A percentile compares a stretch with the other conserved stretches of the same genome.
phyloP scores from a whole-genome alignment of 225 moss, liverwort and hornwort species.

The Pseudoscleropodium purum region DNA sequence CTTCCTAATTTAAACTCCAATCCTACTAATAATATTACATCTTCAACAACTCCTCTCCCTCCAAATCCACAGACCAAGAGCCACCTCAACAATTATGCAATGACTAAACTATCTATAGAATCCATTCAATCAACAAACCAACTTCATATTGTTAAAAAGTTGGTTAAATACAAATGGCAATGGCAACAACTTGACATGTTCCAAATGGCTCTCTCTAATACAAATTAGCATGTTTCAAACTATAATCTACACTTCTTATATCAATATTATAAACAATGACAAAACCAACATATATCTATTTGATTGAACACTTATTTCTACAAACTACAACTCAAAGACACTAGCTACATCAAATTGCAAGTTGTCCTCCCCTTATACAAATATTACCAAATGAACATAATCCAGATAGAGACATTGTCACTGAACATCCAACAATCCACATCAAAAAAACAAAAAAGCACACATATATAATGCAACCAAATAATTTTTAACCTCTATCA shows the following conservation, averaged over 20 bases:
- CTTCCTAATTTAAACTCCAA: too few relatives aligned
- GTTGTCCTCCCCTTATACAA: too few relatives aligned
- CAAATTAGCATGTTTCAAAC: neutral
- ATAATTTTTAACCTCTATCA: neutral
- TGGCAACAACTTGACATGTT: neutral
- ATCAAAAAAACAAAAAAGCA: too few relatives aligned
- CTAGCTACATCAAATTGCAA: neutral
- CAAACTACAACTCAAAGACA: neutral
- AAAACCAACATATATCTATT: neutral
- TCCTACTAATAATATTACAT: neutral
- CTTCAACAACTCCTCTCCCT: neutral
- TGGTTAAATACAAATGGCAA: too few relatives aligned
- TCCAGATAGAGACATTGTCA: fast-evolving
- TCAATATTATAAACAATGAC: neutral
- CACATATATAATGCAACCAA: too few relatives aligned
- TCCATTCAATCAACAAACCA: too few relatives aligned
- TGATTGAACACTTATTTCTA: neutral
- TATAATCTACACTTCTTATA: neutral
- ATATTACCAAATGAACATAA: too few relatives aligned
- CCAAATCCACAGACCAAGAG: neutral
- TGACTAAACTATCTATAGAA: too few relatives aligned
- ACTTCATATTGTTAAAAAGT: too few relatives aligned
- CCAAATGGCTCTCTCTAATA: neutral
- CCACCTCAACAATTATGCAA: too few relatives aligned
- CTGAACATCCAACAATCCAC: too few relatives aligned